Base-by-base conservation (phyloP, 2,329 filamentous ascomycete genomes). In the Xylaria sp. region DNA sequence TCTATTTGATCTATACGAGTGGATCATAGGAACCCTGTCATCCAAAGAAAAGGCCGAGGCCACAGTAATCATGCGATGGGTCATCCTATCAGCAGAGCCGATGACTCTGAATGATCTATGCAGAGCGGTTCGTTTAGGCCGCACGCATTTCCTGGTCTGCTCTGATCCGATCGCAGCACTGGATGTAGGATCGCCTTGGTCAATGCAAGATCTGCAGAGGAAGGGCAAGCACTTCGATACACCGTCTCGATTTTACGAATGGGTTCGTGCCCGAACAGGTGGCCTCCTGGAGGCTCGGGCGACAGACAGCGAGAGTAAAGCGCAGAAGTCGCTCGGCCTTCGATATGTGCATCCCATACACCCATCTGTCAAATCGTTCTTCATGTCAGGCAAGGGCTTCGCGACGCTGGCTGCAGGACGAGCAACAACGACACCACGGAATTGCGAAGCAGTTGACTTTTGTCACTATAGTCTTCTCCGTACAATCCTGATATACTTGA, bases 151-250 rank as follows among this genome's bases (percentile, higher is more conserved):
- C 18, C 42, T 59, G 11, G 50, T 50, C 16, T 60, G 54, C 10
- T 42, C 39, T 13, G 56, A 59, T 18, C 46, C 55, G 18, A 35
- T 53, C 18, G 54, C 23, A 4, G 54, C 60, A 19, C 30, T 63
- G 49, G 46, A 63, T 37, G 51, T 61, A 47, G 62, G 62, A 37
- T n/a, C 46, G 10, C 62, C 62, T 34, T 56, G 44, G 55, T 64
- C 60, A 18, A 57, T 60, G 60, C 62, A 55, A 37, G 60, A 60
- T 57, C 46, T 63, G 18, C 60, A 63, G 42, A 62, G 54, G 62
- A 53, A 49, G 11, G 62, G 62, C n/a, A 64, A 60, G 19, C 55
- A 60, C 10, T 64, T 63, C 16, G 60, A 64, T 52, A 60, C 60
- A n/a, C 62, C 60, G 13, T 60, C 62, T 10, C 60, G 60, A 10